Conservation (phyloP, 148 eudicot species). For the Agrostemma githago region DNA sequence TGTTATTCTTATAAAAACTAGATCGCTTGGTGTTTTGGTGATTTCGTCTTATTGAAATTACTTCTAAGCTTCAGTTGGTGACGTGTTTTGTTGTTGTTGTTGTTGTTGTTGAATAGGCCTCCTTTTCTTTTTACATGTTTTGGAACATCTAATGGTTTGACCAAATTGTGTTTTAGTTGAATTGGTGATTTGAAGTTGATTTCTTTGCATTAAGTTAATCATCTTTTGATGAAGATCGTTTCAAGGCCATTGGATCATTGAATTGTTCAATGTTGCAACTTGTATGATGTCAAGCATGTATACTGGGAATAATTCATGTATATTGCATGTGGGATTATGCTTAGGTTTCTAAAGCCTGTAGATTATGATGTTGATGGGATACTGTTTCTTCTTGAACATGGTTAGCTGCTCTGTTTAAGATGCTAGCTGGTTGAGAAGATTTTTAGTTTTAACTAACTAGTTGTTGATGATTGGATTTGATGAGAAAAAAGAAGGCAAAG, state of each 20-base stretch:
- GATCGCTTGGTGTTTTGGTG: not conserved
- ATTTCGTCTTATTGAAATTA: not conserved
- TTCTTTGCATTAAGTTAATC: not conserved
- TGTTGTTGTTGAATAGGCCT: not conserved
- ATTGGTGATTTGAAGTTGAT: not conserved
- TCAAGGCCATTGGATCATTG: not conserved
- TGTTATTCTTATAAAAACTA: not conserved
- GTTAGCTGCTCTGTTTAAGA: not conserved
- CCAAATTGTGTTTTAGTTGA: slow-evolving; percentile 1
- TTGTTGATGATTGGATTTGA: not conserved
- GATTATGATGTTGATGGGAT: not conserved
- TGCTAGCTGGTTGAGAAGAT: not conserved
- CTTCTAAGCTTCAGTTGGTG: not conserved
- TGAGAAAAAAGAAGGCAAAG: not conserved
- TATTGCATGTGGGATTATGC: not conserved
- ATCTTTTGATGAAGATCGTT: not conserved
- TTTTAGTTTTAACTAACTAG: not conserved
- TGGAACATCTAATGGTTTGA: not conserved
- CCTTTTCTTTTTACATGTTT: not conserved
- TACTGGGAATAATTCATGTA: not conserved
- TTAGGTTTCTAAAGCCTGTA: not conserved
- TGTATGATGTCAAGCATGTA: not conserved
- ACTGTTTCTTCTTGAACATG: not conserved
- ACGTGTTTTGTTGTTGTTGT: not conserved
- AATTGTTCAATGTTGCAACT: not conserved